A percentile compares a stretch with the other conserved stretches of the same genome.
Evolutionary conservation across 2,329 filamentous ascomycete genomes (phyloP).

Genomic region (Epicoccum sorghinum): DNA sequence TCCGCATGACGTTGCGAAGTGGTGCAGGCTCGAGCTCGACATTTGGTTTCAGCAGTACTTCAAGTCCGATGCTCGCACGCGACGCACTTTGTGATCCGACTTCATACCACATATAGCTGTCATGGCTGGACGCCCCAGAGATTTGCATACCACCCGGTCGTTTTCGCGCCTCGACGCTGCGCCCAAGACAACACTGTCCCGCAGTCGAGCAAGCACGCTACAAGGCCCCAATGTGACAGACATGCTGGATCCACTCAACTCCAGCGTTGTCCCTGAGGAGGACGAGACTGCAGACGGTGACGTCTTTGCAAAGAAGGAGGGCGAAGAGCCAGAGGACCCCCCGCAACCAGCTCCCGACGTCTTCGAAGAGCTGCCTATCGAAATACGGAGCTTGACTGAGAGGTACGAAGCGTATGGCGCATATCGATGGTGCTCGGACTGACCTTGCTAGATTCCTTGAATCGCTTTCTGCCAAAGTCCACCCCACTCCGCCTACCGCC

Average conservation of each 20-base stretch:
- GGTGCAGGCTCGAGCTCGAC: slow-evolving; percentile 26
- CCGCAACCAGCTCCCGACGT: slow-evolving; percentile 62
- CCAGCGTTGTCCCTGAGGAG: slow-evolving; percentile 42
- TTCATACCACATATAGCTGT: slow-evolving; percentile 10
- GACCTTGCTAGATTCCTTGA: slow-evolving; percentile 77
- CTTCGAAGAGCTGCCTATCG: slow-evolving; percentile 89
- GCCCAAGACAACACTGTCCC: slow-evolving; percentile 41
- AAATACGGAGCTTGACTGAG: slow-evolving; percentile 88
- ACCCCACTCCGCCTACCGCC: slow-evolving; percentile 81
- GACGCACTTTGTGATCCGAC: slow-evolving; percentile 17
- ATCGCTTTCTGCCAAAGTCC: slow-evolving; percentile 83
- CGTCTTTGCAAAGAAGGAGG: slow-evolving; percentile 50
- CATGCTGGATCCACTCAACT: slow-evolving; percentile 52
- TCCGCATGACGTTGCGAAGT: slow-evolving; percentile 42
- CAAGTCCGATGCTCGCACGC: slow-evolving; percentile 35
- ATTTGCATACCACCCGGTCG: slow-evolving; percentile 53
- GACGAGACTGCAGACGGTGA: slow-evolving; percentile 44
- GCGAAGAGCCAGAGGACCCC: slow-evolving; percentile 30
- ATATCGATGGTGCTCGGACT: not conserved
- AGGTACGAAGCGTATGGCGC: slow-evolving; percentile 59
- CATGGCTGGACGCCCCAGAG: slow-evolving; percentile 43
- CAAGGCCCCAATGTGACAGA: slow-evolving; percentile 51
- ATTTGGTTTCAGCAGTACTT: slow-evolving; percentile 28
- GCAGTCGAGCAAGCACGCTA: slow-evolving; percentile 55
- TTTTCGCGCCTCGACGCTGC: slow-evolving; percentile 57